Conservation (phyloP, 106 monocot species). For the Platanthera zijinensis region DNA sequence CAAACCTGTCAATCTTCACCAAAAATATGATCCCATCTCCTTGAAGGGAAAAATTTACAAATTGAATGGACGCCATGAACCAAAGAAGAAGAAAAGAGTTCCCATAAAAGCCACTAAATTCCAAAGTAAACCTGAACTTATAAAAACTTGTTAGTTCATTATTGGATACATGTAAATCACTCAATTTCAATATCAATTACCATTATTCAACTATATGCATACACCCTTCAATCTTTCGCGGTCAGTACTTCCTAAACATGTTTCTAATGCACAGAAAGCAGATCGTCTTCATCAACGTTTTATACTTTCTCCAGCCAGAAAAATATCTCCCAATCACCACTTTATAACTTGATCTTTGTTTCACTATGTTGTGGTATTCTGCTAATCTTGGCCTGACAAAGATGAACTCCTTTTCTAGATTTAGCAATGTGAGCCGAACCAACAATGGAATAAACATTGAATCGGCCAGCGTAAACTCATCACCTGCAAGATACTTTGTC, state of each 20-base stretch:
- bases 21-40: background rate
- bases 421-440: conserved; percentile 47
- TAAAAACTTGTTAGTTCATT: background rate
- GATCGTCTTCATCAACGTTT: conserved; percentile 52
- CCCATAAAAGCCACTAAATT: background rate
- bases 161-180: background rate
- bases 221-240: background rate
- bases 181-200: background rate
- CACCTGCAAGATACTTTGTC: conserved; percentile 57
- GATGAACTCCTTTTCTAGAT: conserved; percentile 66
- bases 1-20: no score
- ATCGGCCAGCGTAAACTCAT: conserved; percentile 65
- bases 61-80: background rate
- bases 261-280: conserved; percentile 68
- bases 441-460: conserved; percentile 87
- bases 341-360: conserved; percentile 59
- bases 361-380: conserved; percentile 58
- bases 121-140: background rate
- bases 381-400: conserved; percentile 49
- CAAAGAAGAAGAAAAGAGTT: background rate
- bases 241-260: conserved; percentile 53
- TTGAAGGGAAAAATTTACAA: background rate
- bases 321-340: conserved; percentile 79
- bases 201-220: background rate
- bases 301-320: conserved; percentile 76